Conservation (phyloP, 1,139 yeast species). For the Lodderomyces metapsilosis region DNA sequence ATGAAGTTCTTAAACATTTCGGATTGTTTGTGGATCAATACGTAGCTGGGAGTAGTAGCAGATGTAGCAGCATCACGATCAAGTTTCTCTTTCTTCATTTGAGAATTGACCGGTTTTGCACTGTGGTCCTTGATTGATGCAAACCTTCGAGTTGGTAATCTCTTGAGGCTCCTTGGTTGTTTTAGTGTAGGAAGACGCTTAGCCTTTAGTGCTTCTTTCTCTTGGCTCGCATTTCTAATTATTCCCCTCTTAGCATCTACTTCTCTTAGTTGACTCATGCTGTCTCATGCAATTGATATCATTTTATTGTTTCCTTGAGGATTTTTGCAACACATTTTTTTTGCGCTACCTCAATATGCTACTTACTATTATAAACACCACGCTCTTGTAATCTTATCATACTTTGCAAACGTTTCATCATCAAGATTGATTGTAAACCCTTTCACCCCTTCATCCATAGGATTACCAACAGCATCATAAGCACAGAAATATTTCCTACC, state of each 20-base stretch:
- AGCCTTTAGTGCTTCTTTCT: neutral
- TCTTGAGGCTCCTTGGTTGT: no score
- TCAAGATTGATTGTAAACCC: conserved; percentile 18
- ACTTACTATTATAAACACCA: neutral
- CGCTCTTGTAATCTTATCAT: neutral
- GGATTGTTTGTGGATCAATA: neutral
- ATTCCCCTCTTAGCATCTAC: no score
- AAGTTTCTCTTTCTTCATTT: no score
- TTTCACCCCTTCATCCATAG: conserved; percentile 13
- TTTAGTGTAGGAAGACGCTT: neutral
- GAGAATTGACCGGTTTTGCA: neutral
- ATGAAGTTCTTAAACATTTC: neutral
- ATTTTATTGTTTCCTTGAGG: no score
- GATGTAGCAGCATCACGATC: no score
- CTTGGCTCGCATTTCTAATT: no score
- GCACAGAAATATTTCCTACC: conserved; percentile 30
- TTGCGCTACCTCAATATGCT: neutral
- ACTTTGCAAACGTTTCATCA: neutral
- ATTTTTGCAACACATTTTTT: conserved; percentile 1
- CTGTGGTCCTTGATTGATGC: neutral
- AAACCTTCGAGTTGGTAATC: no score
- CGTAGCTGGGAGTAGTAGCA: no score
- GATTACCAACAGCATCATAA: conserved; percentile 33
- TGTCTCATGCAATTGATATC: no score
- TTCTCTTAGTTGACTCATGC: no score